Base-by-base conservation (phyloP, 2,329 filamentous ascomycete genomes). In the Diatrype stigma region DNA sequence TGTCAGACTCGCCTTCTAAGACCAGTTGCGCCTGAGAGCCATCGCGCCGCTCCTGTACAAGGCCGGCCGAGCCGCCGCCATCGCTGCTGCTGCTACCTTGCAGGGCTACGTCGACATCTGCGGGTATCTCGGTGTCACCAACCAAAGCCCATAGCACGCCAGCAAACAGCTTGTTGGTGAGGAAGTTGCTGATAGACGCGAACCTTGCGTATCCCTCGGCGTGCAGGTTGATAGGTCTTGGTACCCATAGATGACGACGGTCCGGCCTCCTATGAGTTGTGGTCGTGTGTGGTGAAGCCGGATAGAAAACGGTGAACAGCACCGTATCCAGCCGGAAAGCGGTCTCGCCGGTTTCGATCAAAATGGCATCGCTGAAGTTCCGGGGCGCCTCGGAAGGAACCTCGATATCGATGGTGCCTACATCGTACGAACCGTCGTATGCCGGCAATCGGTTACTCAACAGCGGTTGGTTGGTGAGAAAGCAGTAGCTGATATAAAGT, bases 301-400 rank as follows among this genome's bases (percentile, higher is more conserved):
- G 76, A 44, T 79, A 78, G 63, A 78, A 79, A 3, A 79, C 51
- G 0, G 75, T 75, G 52, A 79, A 76, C 4, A 79, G 66, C 3
- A 78, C 74, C 1, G 73, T 76, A 51, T 75, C 63, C 0, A 78
- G 58, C 19, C 73, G 67, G 46, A 78, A 79, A 0, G 74, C 74
- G 2, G 70, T 69, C 21, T 67, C 55, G 11, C 65, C 64, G 0
- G 66, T 66, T 10, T 53, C 57, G 38, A 62, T 70, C 56, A 76
- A 66, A 6, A 64, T 61, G 0, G 74, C 67, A 1, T 73, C 67
- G 8, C 76, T 64, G 26, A 69, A 53, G 40, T 60, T 51, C 5
- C 63, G 63, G 1, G 64, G 54, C 6, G 58, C 53, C 8, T 57
- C 51, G 17, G 66, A 59, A 3, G 68, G 62, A 12, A 56, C 56